These are phyloP conservation scores for Macrophomina phaseolina DNA, from an alignment of 2,329 filamentous ascomycete genomes.

Conservation along the genomic window DNA sequence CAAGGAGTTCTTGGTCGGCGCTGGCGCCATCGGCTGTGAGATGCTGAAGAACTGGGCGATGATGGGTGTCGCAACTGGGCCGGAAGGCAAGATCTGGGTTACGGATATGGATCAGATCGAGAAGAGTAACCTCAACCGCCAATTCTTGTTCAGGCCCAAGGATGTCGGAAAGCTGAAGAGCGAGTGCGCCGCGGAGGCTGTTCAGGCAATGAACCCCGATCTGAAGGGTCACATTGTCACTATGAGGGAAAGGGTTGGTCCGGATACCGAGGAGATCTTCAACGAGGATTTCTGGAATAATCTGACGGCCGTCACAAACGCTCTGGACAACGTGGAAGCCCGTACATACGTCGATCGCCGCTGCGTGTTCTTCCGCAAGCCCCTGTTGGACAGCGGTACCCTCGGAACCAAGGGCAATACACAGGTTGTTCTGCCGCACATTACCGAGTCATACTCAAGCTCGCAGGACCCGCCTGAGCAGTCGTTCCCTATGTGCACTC, in stretches of 20 bases:
- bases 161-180: slow-evolving; percentile 98
- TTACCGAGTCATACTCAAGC: slow-evolving; percentile 96
- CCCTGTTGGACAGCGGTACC: slow-evolving; percentile 93
- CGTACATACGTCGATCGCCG: slow-evolving; percentile 94
- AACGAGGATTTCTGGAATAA: slow-evolving; percentile 89
- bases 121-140: slow-evolving; percentile 97
- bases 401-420: slow-evolving; percentile 99
- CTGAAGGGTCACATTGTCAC: slow-evolving; percentile 83
- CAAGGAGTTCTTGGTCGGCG: slow-evolving; percentile 92
- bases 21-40: slow-evolving; percentile 96
- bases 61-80: slow-evolving; percentile 91
- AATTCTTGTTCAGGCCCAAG: slow-evolving; percentile 92
- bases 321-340: slow-evolving; percentile 95
- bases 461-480: slow-evolving; percentile 98
- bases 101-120: slow-evolving; percentile 99
- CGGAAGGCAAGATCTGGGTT: slow-evolving; percentile 85
- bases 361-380: slow-evolving; percentile 98
- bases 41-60: slow-evolving; percentile 99
- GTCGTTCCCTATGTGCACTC: slow-evolving; percentile 98
- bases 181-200: slow-evolving; percentile 87
- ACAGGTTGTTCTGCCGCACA: slow-evolving; percentile 86
- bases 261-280: slow-evolving; percentile 92
- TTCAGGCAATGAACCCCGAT: slow-evolving; percentile 94
- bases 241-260: slow-evolving; percentile 86
- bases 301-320: slow-evolving; percentile 93